Evolutionary conservation across 306 rosid species (phyloP), one percentile per base, ranked within the genome.

Genomic region (Chamaecrista fasciculata): DNA sequence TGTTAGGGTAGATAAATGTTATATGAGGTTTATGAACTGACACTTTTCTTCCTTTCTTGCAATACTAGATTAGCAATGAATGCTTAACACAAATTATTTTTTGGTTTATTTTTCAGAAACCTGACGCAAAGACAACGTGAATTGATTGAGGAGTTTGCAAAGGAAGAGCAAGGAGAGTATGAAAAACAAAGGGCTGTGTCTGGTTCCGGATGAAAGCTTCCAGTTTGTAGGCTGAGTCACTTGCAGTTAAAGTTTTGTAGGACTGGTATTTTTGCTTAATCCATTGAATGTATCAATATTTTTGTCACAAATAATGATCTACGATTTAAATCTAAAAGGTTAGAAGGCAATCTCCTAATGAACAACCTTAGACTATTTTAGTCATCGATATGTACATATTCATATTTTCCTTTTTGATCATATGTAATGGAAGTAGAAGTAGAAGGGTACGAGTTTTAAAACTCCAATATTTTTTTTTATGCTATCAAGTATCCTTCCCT

Each of bases 101-200:
- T 31, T 67, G 28, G 28, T 26, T 70, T 71, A 0, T 52, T 14
- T 49, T 73, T 67, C 85, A 94, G 96, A 79, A 87, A 74, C 59
- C 84, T 91, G 57, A 91, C 97, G 34, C 81, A 76, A 36, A 87
- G 95, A 74, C 97, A 91, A 66, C 86, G 87, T 0, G 84, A 91
- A 79, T 64, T 94, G 51, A 94, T 94, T 0, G 96, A 94, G 73
- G 99, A 91, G 80, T 91, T 89, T 66, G 85, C 82, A 24, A 94
- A 94, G 82, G 91, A 85, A 83, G 95, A 81, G 74, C 90, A 75
- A 69, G 88, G 83, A 67, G 89, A 86, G 55, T 76, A 15, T 24
- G 83, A 79, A 50, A 84, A 73, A 62, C 59, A 67, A 33, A 64
- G 80, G 8, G 83, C 83, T 62, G 91, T 83, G 25, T 81, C 88